A percentile compares a stretch with the other conserved stretches of the same genome.
These are phyloP conservation scores for Fusarium liriodendri DNA, from an alignment of 2,329 filamentous ascomycete genomes.

Conservation along the genomic window DNA sequence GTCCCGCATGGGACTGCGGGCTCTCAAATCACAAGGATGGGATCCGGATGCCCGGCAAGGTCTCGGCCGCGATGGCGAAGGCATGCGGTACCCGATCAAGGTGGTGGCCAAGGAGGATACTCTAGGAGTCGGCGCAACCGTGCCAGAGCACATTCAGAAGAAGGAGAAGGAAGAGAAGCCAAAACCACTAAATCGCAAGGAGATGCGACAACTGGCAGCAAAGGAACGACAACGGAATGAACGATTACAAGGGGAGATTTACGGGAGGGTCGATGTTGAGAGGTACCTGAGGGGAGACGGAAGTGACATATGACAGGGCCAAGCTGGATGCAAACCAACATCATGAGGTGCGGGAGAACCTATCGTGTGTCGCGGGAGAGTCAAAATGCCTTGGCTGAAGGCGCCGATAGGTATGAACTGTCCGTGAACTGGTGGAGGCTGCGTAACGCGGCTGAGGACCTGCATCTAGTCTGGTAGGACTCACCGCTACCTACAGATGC, in stretches of 20 bases:
- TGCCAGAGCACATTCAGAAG: conserved; percentile 53
- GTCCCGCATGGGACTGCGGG: conserved; percentile 74
- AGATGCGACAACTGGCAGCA: conserved; percentile 70
- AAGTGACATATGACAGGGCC: conserved; percentile 30
- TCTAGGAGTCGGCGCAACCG: conserved; percentile 73
- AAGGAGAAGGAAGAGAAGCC: conserved; percentile 58
- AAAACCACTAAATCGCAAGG: conserved; percentile 74
- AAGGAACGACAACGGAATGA: conserved; percentile 73
- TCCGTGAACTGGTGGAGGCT: not conserved
- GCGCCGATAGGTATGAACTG: not conserved
- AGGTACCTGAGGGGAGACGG: conserved; percentile 71
- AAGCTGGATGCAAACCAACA: not conserved
- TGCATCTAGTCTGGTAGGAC: conserved; percentile 5
- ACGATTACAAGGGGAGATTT: conserved; percentile 77
- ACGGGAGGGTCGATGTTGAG: conserved; percentile 79
- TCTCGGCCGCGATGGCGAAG: conserved; percentile 76
- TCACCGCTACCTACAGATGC: not conserved
- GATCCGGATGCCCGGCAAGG: conserved; percentile 79
- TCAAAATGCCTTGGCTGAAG: not conserved
- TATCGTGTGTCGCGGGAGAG: not conserved
- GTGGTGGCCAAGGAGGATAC: conserved; percentile 78
- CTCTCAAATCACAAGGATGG: conserved; percentile 77
- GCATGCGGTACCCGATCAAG: conserved; percentile 82
- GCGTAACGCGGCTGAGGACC: conserved; percentile 9
- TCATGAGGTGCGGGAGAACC: not conserved